These are phyloP conservation scores for Gossypium sturtianum DNA, from an alignment of 345 rosid genomes.

Conservation along the genomic window DNA sequence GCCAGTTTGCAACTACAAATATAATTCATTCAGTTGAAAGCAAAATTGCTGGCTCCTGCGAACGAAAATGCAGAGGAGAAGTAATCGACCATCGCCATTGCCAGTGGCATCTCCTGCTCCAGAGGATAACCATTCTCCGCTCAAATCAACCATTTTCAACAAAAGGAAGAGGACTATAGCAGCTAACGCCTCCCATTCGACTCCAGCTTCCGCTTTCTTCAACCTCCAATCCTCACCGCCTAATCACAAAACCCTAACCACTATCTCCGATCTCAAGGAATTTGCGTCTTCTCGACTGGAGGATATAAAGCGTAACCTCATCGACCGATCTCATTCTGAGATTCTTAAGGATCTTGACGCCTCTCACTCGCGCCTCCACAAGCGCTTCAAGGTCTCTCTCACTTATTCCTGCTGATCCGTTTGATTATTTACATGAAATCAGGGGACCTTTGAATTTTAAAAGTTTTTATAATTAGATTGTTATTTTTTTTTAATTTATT, in stretches of 20 bases:
- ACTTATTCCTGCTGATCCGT: neutral
- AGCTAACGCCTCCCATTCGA: neutral
- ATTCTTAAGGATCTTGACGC: conserved; percentile 49
- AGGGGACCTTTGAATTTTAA: neutral
- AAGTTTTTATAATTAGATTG: neutral
- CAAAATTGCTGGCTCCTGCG: neutral
- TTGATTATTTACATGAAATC: neutral
- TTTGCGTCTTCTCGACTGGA: conserved; percentile 33
- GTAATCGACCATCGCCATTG: conserved; percentile 1
- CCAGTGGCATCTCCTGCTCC: neutral
- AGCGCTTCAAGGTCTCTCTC: conserved; percentile 41
- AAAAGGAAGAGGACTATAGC: conserved; percentile 10
- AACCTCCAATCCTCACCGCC: conserved; percentile 19
- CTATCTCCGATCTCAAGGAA: conserved; percentile 38
- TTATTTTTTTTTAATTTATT: neutral
- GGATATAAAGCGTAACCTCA: conserved; percentile 37
- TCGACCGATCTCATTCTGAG: conserved; percentile 45
- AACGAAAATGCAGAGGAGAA: conserved; percentile 12
- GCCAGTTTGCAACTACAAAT: neutral
- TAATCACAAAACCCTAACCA: conserved; percentile 19
- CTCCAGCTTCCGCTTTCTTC: conserved; percentile 13
- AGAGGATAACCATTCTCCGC: conserved; percentile 11
- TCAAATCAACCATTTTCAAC: conserved; percentile 12
- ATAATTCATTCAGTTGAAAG: neutral
- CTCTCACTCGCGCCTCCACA: conserved; percentile 45